These are phyloP conservation scores for Acanthamoeba healyi DNA, from an alignment of 208 protist species.

Conservation along the genomic window DNA sequence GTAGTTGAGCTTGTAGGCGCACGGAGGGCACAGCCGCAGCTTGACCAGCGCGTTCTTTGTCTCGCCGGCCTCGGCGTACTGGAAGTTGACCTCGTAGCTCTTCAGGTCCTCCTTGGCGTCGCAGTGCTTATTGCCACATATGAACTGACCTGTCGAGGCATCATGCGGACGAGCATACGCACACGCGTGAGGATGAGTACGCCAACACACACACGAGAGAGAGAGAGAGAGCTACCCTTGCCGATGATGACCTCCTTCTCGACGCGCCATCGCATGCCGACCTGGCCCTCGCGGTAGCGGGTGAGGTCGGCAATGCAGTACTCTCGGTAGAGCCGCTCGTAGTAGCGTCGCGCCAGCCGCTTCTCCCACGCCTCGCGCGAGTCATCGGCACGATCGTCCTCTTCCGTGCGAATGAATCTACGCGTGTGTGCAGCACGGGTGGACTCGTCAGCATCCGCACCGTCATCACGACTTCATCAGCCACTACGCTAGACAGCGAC, in stretches of 20 bases:
- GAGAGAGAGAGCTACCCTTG: constrained; percentile 49
- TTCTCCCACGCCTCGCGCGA: constrained; percentile 71
- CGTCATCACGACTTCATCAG: not conserved
- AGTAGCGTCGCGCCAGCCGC: constrained; percentile 49
- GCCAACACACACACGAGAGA: too few relatives aligned
- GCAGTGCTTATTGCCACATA: constrained; percentile 65
- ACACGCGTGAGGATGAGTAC: too few relatives aligned
- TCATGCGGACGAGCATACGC: too few relatives aligned
- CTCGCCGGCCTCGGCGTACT: constrained; percentile 78
- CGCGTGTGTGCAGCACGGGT: too few relatives aligned
- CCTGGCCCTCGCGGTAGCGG: constrained; percentile 50
- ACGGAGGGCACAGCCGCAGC: constrained; percentile 77
- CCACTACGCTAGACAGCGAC: not conserved
- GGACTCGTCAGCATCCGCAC: not conserved
- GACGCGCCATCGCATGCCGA: constrained; percentile 74
- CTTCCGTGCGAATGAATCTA: constrained; percentile 70
- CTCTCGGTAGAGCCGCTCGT: constrained; percentile 62
- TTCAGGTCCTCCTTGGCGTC: constrained; percentile 65
- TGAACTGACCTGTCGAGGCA: constrained; percentile 72
- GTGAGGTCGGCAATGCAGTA: constrained; percentile 77
- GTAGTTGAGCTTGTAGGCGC: constrained; percentile 80
- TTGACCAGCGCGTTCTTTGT: constrained; percentile 81
- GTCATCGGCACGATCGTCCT: constrained; percentile 68
- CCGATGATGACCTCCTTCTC: constrained; percentile 77
- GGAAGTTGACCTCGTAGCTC: constrained; percentile 78